phyloP scores from a whole-genome alignment of 345 rosid species.

The Dipteronia dyeriana region DNA sequence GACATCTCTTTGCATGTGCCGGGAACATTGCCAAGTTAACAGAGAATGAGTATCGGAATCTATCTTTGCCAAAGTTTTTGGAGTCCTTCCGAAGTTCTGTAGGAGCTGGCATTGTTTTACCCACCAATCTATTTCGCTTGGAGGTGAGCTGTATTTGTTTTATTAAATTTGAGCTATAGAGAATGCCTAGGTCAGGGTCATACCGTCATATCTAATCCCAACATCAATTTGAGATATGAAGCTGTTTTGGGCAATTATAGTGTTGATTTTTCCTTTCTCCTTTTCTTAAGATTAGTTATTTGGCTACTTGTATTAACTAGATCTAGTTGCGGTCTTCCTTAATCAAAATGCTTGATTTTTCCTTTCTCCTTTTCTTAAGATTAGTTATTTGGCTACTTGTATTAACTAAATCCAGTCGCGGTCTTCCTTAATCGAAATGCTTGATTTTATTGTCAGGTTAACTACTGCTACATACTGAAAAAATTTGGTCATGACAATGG shows the following conservation, averaged over 20 bases:
- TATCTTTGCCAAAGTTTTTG: slow-evolving; percentile 52
- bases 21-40: slow-evolving; percentile 78
- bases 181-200: slow-evolving; percentile 1
- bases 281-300: neutral
- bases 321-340: neutral
- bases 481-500: slow-evolving; percentile 57
- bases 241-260: neutral
- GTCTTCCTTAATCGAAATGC: slow-evolving; percentile 21
- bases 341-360: slow-evolving; percentile 20
- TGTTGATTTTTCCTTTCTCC: neutral
- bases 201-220: neutral
- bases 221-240: neutral
- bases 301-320: neutral
- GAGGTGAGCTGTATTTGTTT: slow-evolving; percentile 58
- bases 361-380: neutral
- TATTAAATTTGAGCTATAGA: neutral
- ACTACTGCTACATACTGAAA: slow-evolving; percentile 69
- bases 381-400: neutral
- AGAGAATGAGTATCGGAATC: slow-evolving; percentile 63
- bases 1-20: slow-evolving; percentile 84
- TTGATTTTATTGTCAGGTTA: slow-evolving; percentile 47
- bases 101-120: slow-evolving; percentile 87
- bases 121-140: slow-evolving; percentile 76
- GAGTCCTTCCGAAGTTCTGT: slow-evolving; percentile 70
- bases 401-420: neutral